Conservation (phyloP, 208 protist species). For the Dictyostelium gargantuum region DNA sequence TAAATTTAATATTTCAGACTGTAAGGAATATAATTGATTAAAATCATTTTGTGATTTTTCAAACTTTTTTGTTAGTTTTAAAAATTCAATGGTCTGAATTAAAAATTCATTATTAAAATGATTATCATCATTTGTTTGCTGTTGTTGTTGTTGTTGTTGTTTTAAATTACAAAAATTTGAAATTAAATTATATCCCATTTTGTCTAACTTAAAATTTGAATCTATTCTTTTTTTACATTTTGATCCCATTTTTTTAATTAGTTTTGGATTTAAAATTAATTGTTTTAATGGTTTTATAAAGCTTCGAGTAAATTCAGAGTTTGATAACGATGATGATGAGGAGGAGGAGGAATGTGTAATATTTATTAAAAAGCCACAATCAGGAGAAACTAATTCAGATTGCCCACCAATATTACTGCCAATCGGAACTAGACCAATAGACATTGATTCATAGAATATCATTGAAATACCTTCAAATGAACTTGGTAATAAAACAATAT, state of each 20-base stretch:
- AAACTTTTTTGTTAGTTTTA: neutral
- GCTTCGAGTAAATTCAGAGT: neutral
- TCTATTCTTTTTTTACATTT: neutral
- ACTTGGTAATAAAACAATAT: slow-evolving; percentile 53
- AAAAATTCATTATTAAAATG: neutral
- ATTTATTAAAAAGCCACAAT: neutral
- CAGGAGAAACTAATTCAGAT: neutral
- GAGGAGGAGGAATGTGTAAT: neutral
- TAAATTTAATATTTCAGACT: neutral
- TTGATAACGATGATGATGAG: too few species aligned
- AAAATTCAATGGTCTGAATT: neutral
- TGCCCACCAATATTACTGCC: slow-evolving; percentile 17
- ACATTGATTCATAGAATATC: slow-evolving; percentile 50
- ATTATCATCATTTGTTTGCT: neutral
- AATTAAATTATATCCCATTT: slow-evolving; percentile 1
- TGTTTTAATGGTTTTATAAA: neutral
- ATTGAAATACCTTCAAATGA: slow-evolving; percentile 30
- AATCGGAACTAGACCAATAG: slow-evolving; percentile 8
- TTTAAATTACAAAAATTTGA: slow-evolving; percentile 3
- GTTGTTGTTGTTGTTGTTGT: neutral
- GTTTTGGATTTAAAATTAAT: slow-evolving; percentile 6
- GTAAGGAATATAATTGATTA: neutral
- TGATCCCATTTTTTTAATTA: neutral
- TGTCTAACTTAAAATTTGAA: neutral
- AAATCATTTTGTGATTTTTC: neutral